Evolutionary conservation across 2,329 filamentous ascomycete species (phyloP), one percentile per base, ranked within the genome.

Genomic region (Fusarium coffeatum): DNA sequence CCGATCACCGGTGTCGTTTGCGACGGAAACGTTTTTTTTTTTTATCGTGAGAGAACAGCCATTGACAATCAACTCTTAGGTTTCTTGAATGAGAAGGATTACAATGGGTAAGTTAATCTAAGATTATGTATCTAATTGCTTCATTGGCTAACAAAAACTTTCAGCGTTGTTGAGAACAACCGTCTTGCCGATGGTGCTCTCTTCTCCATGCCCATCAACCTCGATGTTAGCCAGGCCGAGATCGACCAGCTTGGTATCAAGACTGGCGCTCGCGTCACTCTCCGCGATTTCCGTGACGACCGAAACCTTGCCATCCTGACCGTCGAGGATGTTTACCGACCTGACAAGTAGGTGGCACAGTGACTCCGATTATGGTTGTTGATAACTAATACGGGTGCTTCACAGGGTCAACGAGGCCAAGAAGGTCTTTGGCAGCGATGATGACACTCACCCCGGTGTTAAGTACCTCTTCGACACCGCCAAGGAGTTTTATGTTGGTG

Each of bases 31-130:
- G 15, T 32, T 47, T 37, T n/a, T 41, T 40, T 28, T 16, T 42
- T 22, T 23, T 51, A 63, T 32, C 23, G 27, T 27, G 48, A 51
- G 47, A 45, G 22, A 59, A 64, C 42, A 54, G 56, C 34, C 15
- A 64, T 64, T 76, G 55, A 69, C 57, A 41, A 23, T 45, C 66
- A 46, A 43, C 54, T 34, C 12, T 74, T 76, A 97, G 93, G 94
- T 78, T 99, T 99, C 86, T 92, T 99, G 92, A 97, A 89, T 82
- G 90, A 99, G 87, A 92, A 93, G 83, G 96, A 99, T 83, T 99
- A 97, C 87, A 92, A 97, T 82, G 90, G 92, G 93, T 95, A 88
- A 74, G 87, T 81, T 28, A 15, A 43, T 25, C 7, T 23, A 5
- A 12, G 20, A 25, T 12, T 37, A 18, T 8, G 8, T 3, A 16